Evolutionary conservation across 176 grass and related monocot genomes (phyloP).

Genomic region (Pontederia crassipes): DNA sequence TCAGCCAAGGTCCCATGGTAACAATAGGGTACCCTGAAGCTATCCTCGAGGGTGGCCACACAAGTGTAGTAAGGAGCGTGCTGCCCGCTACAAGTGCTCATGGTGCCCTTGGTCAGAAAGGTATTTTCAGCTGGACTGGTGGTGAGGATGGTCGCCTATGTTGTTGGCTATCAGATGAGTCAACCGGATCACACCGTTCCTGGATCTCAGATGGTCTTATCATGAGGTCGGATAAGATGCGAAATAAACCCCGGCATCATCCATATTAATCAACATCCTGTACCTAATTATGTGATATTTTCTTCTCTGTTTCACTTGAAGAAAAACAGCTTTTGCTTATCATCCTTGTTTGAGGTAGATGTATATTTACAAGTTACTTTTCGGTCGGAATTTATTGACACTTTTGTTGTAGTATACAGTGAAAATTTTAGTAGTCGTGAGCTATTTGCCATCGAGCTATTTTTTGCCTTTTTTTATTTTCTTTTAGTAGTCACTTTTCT

Average conservation of each 20-base stretch:
- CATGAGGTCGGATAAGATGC: constrained; percentile 35
- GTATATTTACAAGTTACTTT: no score
- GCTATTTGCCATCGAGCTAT: no score
- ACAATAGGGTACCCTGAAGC: constrained; percentile 46
- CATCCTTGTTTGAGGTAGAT: no score
- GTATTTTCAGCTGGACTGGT: constrained; percentile 90
- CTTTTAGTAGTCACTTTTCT: no score
- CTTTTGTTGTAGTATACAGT: no score
- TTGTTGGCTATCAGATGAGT: constrained; percentile 58
- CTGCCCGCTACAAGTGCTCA: constrained; percentile 32
- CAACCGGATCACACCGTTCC: constrained; percentile 29
- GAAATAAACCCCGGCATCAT: constrained; percentile 31
- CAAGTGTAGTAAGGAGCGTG: constrained; percentile 58
- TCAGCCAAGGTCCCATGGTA: constrained; percentile 26
- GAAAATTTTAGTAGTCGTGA: no score
- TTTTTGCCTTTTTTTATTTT: no score
- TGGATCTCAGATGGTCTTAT: constrained; percentile 61
- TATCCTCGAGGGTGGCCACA: constrained; percentile 73
- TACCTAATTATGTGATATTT: no score
- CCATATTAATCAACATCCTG: constrained; percentile 42
- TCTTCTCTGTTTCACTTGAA: no score
- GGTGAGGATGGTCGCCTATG: constrained; percentile 84
- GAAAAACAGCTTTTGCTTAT: no score
- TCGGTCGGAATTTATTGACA: no score
- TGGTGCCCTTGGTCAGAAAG: constrained; percentile 20